Evolutionary conservation across 1,284 basidiomycete genomes (phyloP).

Genomic region (Malassezia psittaci): DNA sequence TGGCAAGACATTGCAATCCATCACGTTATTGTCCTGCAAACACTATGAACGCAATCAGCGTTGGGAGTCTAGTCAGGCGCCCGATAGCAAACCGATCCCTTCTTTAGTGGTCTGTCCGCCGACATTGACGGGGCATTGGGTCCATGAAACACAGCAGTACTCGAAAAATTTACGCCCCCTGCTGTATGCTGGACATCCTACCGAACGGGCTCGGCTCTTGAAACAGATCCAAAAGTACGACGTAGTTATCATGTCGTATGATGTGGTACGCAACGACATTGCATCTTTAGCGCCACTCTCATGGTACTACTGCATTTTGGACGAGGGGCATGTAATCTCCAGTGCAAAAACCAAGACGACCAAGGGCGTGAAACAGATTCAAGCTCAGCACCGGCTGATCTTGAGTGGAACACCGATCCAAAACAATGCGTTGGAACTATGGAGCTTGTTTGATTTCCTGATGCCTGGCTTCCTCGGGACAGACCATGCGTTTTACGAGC

Average conservation of each 20-base stretch:
- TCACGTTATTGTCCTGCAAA: conserved; percentile 90
- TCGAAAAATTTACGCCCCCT: conserved; percentile 72
- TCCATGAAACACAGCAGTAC: conserved; percentile 92
- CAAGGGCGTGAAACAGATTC: conserved; percentile 83
- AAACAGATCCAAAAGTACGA: conserved; percentile 52
- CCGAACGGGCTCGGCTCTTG: conserved; percentile 60
- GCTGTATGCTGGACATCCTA: conserved; percentile 80
- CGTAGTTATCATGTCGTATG: conserved; percentile 90
- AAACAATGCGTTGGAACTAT: conserved; percentile 95
- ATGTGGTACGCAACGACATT: conserved; percentile 92
- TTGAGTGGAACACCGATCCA: conserved; percentile 97
- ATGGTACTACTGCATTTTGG: conserved; percentile 94
- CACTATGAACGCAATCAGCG: conserved; percentile 73
- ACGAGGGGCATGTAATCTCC: conserved; percentile 98
- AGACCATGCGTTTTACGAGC: conserved; percentile 87
- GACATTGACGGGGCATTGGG: conserved; percentile 93
- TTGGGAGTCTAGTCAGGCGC: conserved; percentile 60
- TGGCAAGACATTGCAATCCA: conserved; percentile 95
- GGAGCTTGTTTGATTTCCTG: conserved; percentile 97
- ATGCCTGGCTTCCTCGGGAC: conserved; percentile 98
- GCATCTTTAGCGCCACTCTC: conserved; percentile 61
- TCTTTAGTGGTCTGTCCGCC: conserved; percentile 94
- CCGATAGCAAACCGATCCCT: conserved; percentile 75
- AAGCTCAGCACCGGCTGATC: conserved; percentile 82
- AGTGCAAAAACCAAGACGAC: conserved; percentile 96